Conservation (phyloP, 176 grass and related monocot species). For the Oryza officinalis region DNA sequence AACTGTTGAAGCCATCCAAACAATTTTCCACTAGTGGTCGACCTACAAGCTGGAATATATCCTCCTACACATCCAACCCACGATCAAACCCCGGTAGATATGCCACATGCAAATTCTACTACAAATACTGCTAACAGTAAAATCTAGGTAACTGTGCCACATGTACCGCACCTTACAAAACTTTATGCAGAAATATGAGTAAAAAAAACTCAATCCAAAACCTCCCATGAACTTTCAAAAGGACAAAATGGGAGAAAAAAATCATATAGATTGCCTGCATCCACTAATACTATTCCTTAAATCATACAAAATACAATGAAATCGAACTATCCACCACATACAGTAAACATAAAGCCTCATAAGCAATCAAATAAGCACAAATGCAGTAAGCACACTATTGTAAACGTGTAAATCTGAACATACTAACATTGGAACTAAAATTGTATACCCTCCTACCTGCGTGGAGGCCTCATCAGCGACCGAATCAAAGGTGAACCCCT, state of each 20-base stretch:
- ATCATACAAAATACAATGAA: neutral
- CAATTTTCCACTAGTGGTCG: conserved; percentile 66
- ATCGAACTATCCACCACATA: neutral
- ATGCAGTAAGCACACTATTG: neutral
- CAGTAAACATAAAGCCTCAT: neutral
- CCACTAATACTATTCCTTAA: neutral
- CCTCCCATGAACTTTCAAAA: neutral
- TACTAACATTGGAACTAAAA: neutral
- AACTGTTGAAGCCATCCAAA: conserved; percentile 66
- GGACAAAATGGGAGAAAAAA: neutral
- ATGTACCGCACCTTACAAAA: neutral
- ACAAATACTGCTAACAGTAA: neutral
- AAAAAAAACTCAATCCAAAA: neutral
- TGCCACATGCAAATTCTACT: neutral
- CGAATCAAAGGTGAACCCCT: conserved; percentile 59
- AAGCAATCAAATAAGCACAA: neutral
- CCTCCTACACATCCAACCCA: conserved; percentile 41
- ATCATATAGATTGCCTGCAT: neutral
- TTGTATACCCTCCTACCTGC: conserved; percentile 25
- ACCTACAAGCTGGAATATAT: conserved; percentile 59
- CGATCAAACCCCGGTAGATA: neutral
- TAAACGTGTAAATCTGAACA: neutral
- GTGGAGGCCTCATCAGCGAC: conserved; percentile 47
- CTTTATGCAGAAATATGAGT: neutral
- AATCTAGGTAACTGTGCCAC: no score